phyloP scores from a whole-genome alignment of 768 basidiomycete genomes.

The Tricholoma hemisulphureum region DNA sequence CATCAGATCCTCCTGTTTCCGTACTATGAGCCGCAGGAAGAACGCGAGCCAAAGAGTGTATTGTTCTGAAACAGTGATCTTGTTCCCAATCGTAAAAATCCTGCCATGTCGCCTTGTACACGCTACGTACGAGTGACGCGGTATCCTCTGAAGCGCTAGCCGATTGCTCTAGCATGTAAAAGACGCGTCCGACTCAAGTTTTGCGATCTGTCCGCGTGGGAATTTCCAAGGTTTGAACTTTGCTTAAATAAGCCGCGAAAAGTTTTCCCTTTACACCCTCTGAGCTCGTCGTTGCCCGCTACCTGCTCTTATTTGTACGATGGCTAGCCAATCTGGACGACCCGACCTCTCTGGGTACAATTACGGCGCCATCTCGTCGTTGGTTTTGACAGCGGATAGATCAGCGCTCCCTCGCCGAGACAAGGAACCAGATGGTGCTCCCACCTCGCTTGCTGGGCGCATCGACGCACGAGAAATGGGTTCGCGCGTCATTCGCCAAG shows the following conservation, averaged over 20 bases:
- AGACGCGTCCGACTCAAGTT: too few species aligned
- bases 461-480: slow-evolving; percentile 94
- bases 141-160: background rate
- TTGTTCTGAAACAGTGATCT: slow-evolving; percentile 12
- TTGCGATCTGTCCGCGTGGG: too few species aligned
- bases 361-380: slow-evolving; percentile 91
- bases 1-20: background rate
- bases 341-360: slow-evolving; percentile 90
- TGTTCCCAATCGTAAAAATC: slow-evolving; percentile 26
- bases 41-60: slow-evolving; percentile 15
- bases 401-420: slow-evolving; percentile 80
- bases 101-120: slow-evolving; percentile 16
- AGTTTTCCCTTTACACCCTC: too few species aligned
- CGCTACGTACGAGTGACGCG: slow-evolving; percentile 3
- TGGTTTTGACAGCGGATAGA: slow-evolving; percentile 90
- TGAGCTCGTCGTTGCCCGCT: too few species aligned
- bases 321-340: slow-evolving; percentile 41
- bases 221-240: too few species aligned
- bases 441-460: slow-evolving; percentile 86
- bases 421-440: slow-evolving; percentile 96
- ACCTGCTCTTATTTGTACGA: slow-evolving; percentile 10
- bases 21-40: background rate
- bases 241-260: too few species aligned
- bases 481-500: slow-evolving; percentile 77
- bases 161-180: background rate